Base-by-base conservation (phyloP, 192 early-diverging fungal species). In the Pilaira anomala region DNA sequence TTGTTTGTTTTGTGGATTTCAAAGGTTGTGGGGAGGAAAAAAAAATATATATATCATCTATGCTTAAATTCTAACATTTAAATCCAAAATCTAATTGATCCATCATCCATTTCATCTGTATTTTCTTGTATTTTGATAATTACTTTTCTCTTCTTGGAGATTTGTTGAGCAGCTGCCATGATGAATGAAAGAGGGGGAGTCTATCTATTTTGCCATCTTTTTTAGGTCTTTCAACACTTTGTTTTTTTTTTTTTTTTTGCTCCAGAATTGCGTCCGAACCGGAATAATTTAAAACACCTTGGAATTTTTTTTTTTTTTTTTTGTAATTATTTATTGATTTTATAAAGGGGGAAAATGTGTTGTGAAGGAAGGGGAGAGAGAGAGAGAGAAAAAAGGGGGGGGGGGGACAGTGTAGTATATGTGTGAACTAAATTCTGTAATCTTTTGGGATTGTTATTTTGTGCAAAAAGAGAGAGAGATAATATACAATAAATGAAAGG, bases 121-220 rank as follows among this genome's bases (percentile, higher is more conserved):
- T 21, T 36, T 19, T 7, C 5, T 2, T 11, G 19, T 26, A 33
- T 54, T 24, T 28, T 25, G 49, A 48, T 25, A 29, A 68, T 72
- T 72, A 86, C 85, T 77, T 87, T 87, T 84, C 85, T 87, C 78
- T 87, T 87, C 77, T 87, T 87, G 81, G 79, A 81, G 65, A 87
- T 87, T 65, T 87, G 83, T 36, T 36, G 33, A 36, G 33, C 33
- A 56, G 83, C 78, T 29, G 62, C 68, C 40, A 62, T 52, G 51
- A 55, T 62, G 26, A 56, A 62, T 40, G 21, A 56, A 51, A 62
- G 51, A 60, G 66, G 36, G 45, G 48, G 56, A 67, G n/a, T 62
- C 29, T 36, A 5, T 36, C 6, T 36, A 36, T 36, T 9, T 36
- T 36, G 33, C 6, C 6, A 5, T 36, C 33, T 36, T 9, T 5